Evolutionary conservation across 768 basidiomycete species (phyloP), one percentile per base, ranked within the genome.

Genomic region (Melanogaster broomeanus): DNA sequence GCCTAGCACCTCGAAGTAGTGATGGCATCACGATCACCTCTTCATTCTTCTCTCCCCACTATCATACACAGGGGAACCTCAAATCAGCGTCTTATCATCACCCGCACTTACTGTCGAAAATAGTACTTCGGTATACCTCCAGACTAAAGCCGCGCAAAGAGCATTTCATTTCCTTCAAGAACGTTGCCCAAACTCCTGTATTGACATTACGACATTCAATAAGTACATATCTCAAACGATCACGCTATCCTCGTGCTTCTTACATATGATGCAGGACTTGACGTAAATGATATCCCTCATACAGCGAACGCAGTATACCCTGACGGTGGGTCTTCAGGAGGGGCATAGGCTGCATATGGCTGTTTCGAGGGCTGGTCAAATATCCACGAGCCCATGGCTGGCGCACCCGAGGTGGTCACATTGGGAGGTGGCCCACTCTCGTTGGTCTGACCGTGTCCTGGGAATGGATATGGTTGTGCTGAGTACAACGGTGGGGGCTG

Each of bases 381-480:
- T 37, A 37, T 15, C 16, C 16, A 35, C 7, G 13, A 15, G n/a
- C 16, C 18, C 35, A n/a, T 37, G 18, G 18, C 35, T 37, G 35
- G 35, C 4, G 35, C 35, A n/a, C n/a, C n/a, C n/a, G 35, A n/a
- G 16, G 18, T 37, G 18, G 9, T 37, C 35, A 37, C 35, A 37
- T 30, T 43, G 2, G 22, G 40, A 8, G n/a, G 28, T 37, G 35
- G n/a, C 18, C 35, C 35, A 11, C 18, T 37, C 35, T 19, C n/a
- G 18, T 19, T 37, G 10, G 18, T 37, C 37, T n/a, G 42, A 12
- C 43, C 38, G 0, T 51, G 51, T 0, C 37, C 50, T 3, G 49
- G 22, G 47, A 49, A 57, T 6, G 41, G 30, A n/a, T 57, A 57
- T 24, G 40, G n/a, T 21, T 31, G 30, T 31, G 30, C 19, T 30